phyloP scores from a whole-genome alignment of 2,329 filamentous ascomycete genomes.

The Pseudogymnoascus sp. region DNA sequence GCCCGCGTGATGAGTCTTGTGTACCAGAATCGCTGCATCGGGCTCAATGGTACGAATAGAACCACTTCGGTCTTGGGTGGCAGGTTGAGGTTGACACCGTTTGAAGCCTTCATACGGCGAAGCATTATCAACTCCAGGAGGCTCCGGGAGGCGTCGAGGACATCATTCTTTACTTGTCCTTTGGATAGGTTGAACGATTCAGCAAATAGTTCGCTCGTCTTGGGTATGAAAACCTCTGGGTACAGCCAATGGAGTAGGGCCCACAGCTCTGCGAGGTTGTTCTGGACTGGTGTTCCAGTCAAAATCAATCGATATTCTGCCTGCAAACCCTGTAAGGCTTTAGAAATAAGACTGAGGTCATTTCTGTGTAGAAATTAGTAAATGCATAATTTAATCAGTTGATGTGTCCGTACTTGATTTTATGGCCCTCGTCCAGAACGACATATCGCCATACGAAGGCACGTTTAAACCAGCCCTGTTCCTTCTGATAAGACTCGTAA shows the following conservation, averaged over 20 bases:
- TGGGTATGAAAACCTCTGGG: slow-evolving; percentile 46
- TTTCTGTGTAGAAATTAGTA: slow-evolving; percentile 25
- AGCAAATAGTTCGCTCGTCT: slow-evolving; percentile 43
- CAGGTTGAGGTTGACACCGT: slow-evolving; percentile 44
- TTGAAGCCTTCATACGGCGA: slow-evolving; percentile 47
- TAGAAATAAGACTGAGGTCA: slow-evolving; percentile 28
- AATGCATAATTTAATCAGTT: slow-evolving; percentile 14
- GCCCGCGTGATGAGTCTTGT: slow-evolving; percentile 46
- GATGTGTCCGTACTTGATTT: slow-evolving; percentile 26
- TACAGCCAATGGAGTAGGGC: slow-evolving; percentile 49
- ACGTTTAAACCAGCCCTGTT: slow-evolving; percentile 40
- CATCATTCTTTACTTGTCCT: slow-evolving; percentile 43
- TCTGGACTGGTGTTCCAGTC: slow-evolving; percentile 47
- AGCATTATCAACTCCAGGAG: slow-evolving; percentile 52
- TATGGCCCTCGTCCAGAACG: slow-evolving; percentile 46
- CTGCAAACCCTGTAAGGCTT: slow-evolving; percentile 27
- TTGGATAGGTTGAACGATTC: slow-evolving; percentile 48
- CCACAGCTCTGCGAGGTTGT: slow-evolving; percentile 50
- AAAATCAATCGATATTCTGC: slow-evolving; percentile 30
- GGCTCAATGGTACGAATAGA: slow-evolving; percentile 48
- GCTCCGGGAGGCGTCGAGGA: slow-evolving; percentile 43
- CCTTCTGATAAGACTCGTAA: slow-evolving; percentile 39
- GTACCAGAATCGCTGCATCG: slow-evolving; percentile 52
- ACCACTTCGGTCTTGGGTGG: slow-evolving; percentile 49
- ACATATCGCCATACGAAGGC: slow-evolving; percentile 44